Evolutionary conservation across 176 grass and related monocot species (phyloP).

Genomic region (Phragmites australis): DNA sequence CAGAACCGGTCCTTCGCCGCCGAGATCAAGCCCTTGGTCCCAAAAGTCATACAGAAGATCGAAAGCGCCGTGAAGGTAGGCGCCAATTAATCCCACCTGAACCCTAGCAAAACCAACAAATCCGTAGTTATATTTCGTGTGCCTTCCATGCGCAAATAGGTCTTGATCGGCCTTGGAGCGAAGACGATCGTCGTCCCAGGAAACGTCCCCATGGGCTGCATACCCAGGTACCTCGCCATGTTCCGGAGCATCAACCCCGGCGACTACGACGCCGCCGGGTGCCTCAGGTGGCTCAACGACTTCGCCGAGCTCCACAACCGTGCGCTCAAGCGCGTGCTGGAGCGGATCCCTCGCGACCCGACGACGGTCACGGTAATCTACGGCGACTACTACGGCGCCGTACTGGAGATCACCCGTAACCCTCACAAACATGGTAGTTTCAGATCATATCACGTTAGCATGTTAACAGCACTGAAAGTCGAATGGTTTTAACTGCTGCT

Average conservation of each 20-base stretch:
- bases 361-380: slow-evolving; percentile 9
- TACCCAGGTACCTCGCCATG: slow-evolving; percentile 24
- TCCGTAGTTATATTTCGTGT: too few relatives aligned
- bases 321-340: not conserved
- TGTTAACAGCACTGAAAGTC: too few relatives aligned
- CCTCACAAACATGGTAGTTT: not conserved
- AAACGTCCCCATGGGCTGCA: slow-evolving; percentile 40
- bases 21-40: slow-evolving; percentile 46
- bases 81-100: too few relatives aligned
- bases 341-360: not conserved
- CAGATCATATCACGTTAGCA: too few relatives aligned
- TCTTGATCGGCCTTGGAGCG: slow-evolving; percentile 45
- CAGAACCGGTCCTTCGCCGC: slow-evolving; percentile 33
- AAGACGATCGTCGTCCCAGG: slow-evolving; percentile 57
- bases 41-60: slow-evolving; percentile 41
- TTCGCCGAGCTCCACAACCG: slow-evolving; percentile 35
- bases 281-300: slow-evolving; percentile 43
- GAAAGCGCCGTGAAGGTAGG: slow-evolving; percentile 38
- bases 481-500: too few relatives aligned
- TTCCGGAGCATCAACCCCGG: slow-evolving; percentile 19
- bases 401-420: not conserved
- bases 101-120: too few relatives aligned
- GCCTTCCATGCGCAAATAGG: not conserved
- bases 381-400: slow-evolving; percentile 36
- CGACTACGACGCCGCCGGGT: slow-evolving; percentile 52